phyloP scores from a whole-genome alignment of 225 moss, liverwort and hornwort species.

The Asterella californica region DNA sequence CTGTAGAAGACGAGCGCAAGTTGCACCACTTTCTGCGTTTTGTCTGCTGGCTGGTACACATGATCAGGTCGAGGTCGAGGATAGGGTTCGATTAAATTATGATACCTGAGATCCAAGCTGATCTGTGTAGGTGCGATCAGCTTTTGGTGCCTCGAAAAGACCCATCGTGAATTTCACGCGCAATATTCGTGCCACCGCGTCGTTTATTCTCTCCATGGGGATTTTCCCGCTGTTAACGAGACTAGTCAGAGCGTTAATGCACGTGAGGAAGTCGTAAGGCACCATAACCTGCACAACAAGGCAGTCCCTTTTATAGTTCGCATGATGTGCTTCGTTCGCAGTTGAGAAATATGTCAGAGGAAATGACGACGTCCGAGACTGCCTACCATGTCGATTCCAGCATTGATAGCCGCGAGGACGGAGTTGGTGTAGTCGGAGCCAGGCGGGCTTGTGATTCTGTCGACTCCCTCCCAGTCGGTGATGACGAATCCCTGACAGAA shows the following conservation, averaged over 20 bases:
- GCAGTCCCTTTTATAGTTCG: not conserved
- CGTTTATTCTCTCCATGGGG: slow-evolving; percentile 47
- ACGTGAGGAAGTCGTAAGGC: slow-evolving; percentile 30
- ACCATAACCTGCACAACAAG: slow-evolving; percentile 52
- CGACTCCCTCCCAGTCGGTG: slow-evolving; percentile 45
- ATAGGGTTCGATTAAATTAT: too few species aligned
- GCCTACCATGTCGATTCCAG: slow-evolving; percentile 61
- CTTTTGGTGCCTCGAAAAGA: slow-evolving; percentile 51
- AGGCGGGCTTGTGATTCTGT: slow-evolving; percentile 42
- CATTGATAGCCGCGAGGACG: slow-evolving; percentile 42
- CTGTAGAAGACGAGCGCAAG: too few species aligned
- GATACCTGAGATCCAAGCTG: slow-evolving; percentile 41
- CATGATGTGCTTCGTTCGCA: not conserved
- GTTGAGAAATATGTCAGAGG: not conserved
- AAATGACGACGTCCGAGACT: not conserved
- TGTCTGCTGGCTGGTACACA: too few species aligned
- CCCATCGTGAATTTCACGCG: slow-evolving; percentile 58
- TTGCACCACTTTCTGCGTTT: too few species aligned
- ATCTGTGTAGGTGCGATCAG: slow-evolving; percentile 33
- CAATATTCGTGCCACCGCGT: slow-evolving; percentile 54
- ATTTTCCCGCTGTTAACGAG: slow-evolving; percentile 34
- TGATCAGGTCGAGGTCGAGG: too few species aligned
- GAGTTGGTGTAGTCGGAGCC: slow-evolving; percentile 40
- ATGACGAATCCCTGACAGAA: slow-evolving; percentile 38
- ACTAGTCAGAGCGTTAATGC: slow-evolving; percentile 32